Evolutionary conservation across 2,329 filamentous ascomycete species (phyloP), one percentile per base, ranked within the genome.

Genomic region (Fusarium sp.): DNA sequence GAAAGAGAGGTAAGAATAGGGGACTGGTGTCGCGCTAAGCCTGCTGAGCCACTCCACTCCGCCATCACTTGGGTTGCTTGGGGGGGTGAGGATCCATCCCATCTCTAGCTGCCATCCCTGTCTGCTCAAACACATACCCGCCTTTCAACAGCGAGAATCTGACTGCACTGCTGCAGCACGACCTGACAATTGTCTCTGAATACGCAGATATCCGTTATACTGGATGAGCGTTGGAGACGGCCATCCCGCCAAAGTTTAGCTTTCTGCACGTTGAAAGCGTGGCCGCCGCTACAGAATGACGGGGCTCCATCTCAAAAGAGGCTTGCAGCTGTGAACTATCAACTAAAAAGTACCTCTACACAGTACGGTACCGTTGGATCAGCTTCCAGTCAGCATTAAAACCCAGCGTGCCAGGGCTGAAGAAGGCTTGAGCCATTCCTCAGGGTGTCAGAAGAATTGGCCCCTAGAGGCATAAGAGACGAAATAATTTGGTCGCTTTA

Each of bases 11-110:
- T 68, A 59, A 65, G 73, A 75, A 76, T 76, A 76, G 74, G 74
- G 74, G 74, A 76, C 74, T 69, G 70, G 60, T 54, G 37, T 73
- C 68, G 63, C 72, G 72, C 74, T 75, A 75, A 72, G 72, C 64
- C 63, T 71, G 75, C 75, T 77, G 74, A 77, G 75, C 75, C 75
- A 76, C 75, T 68, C 71, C 64, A 73, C 72, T 69, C 68, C 66
- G 73, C 72, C 72, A 63, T 72, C 55, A 67, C 58, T 74, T 63
- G 60, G 59, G 27, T 53, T 25, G 32, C 65, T 59, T 73, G 71
- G 59, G 62, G 68, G 72, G 71, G 70, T 62, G 58, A 62, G 70
- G 71, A 68, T 70, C 71, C 71, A 63, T 72, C 59, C 68, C 68
- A 65, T 71, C 59, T 71, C 61, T 50, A 57, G 63, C 55, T 55